Evolutionary conservation across 2,329 filamentous ascomycete genomes (phyloP), one percentile per base, ranked within the genome.

Genomic region (Fusarium coicis): DNA sequence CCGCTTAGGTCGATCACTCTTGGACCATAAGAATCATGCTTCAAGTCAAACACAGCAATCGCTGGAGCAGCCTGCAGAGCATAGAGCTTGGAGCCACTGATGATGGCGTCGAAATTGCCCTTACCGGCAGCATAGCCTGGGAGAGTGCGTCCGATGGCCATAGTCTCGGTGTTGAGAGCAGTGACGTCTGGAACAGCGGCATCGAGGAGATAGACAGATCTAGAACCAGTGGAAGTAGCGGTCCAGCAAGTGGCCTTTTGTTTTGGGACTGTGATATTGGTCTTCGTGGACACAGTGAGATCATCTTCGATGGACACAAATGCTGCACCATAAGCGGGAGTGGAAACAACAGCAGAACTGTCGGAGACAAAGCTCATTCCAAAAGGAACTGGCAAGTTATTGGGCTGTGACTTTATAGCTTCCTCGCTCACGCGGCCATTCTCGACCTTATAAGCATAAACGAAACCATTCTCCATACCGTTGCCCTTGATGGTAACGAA

Each of bases 241-340:
- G 64, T 37, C 64, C 63, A 67, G 12, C 64, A 67, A 6, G 44
- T 67, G 1, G 44, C 44, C 19, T 18, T 40, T 11, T 67, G 64
- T 0, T 36, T 32, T 1, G 63, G 30, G 16, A 67, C 16, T 4
- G 56, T 61, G 5, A 67, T 10, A 2, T 46, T 30, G 19, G 15
- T n/a, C 2, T 36, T 14, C 7, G 53, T 67, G 3, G 14, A 14
- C 2, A 67, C 53, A 2, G 15, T 52, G 14, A 42, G 23, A 28
- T 60, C 28, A 1, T 61, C 0, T 15, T 39, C 30, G 7, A 67
- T 36, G 21, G 63, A 52, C 4, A 67, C 63, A 2, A 67, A 60
- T 9, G 63, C 64, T n/a, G 53, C 64, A 15, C 64, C 64, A 6
- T 67, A 67, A 16, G 63, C 44, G 7, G 64, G 64, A 1, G 64